A percentile compares a stretch with the other conserved stretches of the same genome.
phyloP scores from a whole-genome alignment of 768 basidiomycete species.

The Suillus alpinus region DNA sequence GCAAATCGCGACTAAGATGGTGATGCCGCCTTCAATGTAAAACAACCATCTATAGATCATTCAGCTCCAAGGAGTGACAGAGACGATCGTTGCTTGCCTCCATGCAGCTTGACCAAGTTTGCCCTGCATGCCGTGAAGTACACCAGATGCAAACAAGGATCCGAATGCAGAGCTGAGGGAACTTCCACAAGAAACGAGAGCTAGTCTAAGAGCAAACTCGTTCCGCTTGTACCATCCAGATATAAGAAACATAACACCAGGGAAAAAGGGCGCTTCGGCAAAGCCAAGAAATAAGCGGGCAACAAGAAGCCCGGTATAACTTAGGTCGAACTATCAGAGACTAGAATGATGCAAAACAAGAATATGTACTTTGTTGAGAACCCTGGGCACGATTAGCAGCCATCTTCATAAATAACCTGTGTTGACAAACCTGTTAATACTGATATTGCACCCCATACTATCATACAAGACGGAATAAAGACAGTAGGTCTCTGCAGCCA shows the following conservation, averaged over 20 bases:
- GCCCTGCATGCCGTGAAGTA: constrained; percentile 40
- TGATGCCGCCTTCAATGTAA: constrained; percentile 30
- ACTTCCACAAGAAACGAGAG: constrained; percentile 35
- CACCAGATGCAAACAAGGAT: constrained; percentile 41
- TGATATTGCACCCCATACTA: constrained; percentile 37
- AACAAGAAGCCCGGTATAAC: constrained; percentile 1
- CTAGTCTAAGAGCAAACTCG: constrained; percentile 37
- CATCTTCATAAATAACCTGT: not conserved
- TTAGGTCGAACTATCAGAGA: not conserved
- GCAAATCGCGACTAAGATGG: constrained; percentile 32
- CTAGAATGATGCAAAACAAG: not conserved
- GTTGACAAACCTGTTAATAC: constrained; percentile 31
- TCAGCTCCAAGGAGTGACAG: not conserved
- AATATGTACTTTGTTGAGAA: constrained; percentile 1
- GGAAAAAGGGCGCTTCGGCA: constrained; percentile 3
- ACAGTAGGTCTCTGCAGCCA: constrained; percentile 27
- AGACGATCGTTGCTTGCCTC: constrained; percentile 26
- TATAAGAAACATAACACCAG: constrained; percentile 2
- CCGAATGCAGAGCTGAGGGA: constrained; percentile 46
- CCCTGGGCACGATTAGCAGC: not conserved
- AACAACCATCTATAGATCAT: constrained; percentile 18
- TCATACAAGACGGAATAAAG: constrained; percentile 24
- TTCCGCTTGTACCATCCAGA: constrained; percentile 29
- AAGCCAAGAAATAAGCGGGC: constrained; percentile 8
- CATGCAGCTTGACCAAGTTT: constrained; percentile 38